These are phyloP conservation scores for Zygotorulaspora florentina DNA, from an alignment of 805 yeast genomes.

Conservation along the genomic window DNA sequence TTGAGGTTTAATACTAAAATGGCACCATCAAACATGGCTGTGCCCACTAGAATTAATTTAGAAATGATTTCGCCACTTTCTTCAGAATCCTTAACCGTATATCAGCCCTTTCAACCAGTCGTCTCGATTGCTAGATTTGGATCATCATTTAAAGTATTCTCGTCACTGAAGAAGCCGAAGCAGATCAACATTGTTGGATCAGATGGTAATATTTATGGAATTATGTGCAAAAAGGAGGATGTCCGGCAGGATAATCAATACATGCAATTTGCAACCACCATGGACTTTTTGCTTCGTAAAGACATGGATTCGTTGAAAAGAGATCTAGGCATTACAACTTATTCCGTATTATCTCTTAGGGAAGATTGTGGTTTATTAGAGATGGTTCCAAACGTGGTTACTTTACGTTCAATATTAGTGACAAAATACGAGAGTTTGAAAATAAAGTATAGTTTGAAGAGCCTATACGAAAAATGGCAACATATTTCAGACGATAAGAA, in stretches of 20 bases:
- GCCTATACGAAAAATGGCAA: conserved; percentile 27
- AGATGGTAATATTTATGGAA: conserved; percentile 66
- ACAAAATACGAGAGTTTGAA: conserved; percentile 42
- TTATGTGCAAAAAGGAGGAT: conserved; percentile 87
- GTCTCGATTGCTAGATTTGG: conserved; percentile 62
- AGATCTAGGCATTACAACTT: conserved; percentile 65
- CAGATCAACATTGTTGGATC: conserved; percentile 71
- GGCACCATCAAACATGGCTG: conserved; percentile 53
- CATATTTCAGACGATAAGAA: conserved; percentile 22
- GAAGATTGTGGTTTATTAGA: conserved; percentile 89
- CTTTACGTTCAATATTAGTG: conserved; percentile 60
- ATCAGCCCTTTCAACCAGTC: conserved; percentile 45
- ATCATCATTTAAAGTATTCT: conserved; percentile 61
- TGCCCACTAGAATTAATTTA: conserved; percentile 70
- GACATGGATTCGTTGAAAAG: conserved; percentile 73
- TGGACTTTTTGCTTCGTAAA: conserved; percentile 64
- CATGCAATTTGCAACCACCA: conserved; percentile 81
- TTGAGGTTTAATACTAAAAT: conserved; percentile 40
- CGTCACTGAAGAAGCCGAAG: conserved; percentile 85
- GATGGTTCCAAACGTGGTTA: conserved; percentile 73
- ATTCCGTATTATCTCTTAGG: conserved; percentile 82
- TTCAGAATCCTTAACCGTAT: conserved; percentile 39
- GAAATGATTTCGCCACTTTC: conserved; percentile 59
- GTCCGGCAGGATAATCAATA: conserved; percentile 92
- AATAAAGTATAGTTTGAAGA: conserved; percentile 29